phyloP scores from a whole-genome alignment of 176 grass and related monocot genomes.

The Aechmea fasciata region DNA sequence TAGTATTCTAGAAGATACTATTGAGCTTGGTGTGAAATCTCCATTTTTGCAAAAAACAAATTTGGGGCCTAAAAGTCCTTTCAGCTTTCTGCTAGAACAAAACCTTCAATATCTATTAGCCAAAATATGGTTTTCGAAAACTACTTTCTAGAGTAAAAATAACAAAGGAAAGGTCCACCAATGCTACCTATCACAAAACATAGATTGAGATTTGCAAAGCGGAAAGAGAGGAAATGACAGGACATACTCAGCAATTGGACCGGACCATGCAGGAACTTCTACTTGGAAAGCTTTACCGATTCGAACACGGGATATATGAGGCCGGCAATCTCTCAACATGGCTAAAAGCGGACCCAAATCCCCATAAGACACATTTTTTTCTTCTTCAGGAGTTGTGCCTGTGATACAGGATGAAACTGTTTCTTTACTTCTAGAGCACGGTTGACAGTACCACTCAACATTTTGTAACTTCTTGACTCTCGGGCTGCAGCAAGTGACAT shows the following conservation, averaged over 20 bases:
- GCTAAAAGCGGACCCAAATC: constrained; percentile 47
- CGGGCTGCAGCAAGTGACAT: constrained; percentile 61
- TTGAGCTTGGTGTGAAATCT: too few relatives aligned
- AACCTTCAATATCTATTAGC: too few relatives aligned
- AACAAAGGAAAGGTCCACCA: not conserved
- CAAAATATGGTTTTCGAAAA: too few relatives aligned
- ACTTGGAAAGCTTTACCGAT: constrained; percentile 77
- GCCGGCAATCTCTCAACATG: constrained; percentile 47
- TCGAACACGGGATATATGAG: constrained; percentile 56
- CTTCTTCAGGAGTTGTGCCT: constrained; percentile 25
- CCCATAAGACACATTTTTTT: constrained; percentile 25
- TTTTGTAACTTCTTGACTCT: constrained; percentile 21
- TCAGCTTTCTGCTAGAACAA: too few relatives aligned
- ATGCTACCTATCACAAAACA: constrained; percentile 17
- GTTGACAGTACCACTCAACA: constrained; percentile 64
- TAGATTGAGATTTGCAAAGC: constrained; percentile 13
- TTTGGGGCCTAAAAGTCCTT: too few relatives aligned
- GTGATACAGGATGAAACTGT: constrained; percentile 11
- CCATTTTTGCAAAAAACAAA: too few relatives aligned
- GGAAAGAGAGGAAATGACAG: constrained; percentile 5
- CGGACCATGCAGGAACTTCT: constrained; percentile 70
- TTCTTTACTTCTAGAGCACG: constrained; percentile 50
- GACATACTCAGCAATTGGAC: constrained; percentile 45
- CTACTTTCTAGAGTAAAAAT: too few relatives aligned
- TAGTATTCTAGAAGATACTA: too few relatives aligned